Evolutionary conservation across 306 rosid species (phyloP).

Genomic region (Rosa rugosa): DNA sequence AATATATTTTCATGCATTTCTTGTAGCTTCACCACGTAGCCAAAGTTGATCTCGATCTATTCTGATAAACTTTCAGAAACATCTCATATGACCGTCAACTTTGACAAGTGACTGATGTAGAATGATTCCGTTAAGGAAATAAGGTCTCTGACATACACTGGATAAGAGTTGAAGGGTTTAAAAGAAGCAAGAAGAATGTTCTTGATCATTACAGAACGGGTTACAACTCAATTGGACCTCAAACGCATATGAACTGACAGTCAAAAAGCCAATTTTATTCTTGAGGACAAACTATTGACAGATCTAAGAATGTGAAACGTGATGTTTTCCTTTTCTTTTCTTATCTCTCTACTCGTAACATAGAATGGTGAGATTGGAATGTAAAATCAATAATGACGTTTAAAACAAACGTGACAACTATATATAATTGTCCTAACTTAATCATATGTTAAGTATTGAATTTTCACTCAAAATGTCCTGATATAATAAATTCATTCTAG

Average conservation of each 20-base stretch:
- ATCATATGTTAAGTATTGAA: no score
- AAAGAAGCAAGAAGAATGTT: background rate
- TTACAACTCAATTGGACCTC: background rate
- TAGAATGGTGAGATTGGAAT: no score
- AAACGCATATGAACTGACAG: background rate
- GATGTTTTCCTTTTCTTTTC: no score
- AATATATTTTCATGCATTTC: background rate
- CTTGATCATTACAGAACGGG: background rate
- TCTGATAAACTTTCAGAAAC: background rate
- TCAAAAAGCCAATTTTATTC: background rate
- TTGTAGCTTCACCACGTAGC: slow-evolving; percentile 10
- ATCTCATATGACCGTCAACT: background rate
- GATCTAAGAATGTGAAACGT: no score
- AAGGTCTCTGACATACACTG: background rate
- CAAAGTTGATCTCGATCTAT: background rate
- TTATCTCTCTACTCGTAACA: no score
- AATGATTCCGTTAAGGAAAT: background rate
- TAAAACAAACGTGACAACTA: no score
- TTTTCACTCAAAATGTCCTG: no score
- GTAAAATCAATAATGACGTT: no score
- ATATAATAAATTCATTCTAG: no score
- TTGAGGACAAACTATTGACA: no score
- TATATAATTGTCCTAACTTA: no score
- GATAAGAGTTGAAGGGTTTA: background rate
- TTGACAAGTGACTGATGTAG: background rate